These are phyloP conservation scores for Zychaea mexicana DNA, from an alignment of 371 early-diverging fungal genomes.

Conservation along the genomic window DNA sequence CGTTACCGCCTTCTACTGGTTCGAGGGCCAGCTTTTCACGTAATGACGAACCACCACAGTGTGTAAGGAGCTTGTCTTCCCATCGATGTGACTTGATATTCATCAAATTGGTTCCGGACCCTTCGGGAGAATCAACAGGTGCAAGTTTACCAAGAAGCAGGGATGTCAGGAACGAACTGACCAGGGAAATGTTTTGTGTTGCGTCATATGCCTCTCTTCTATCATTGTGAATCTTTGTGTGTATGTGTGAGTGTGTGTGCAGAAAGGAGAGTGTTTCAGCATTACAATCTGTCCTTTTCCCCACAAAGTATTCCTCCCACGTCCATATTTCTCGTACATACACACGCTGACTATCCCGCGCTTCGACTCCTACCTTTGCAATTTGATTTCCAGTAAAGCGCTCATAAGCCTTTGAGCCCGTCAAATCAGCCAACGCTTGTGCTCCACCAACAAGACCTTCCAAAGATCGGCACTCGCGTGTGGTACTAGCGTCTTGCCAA, in stretches of 20 bases:
- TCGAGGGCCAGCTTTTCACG: slow-evolving; percentile 42
- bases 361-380: slow-evolving; percentile 57
- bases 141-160: slow-evolving; percentile 65
- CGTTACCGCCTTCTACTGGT: slow-evolving; percentile 40
- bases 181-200: slow-evolving; percentile 67
- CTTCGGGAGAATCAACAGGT: slow-evolving; percentile 78
- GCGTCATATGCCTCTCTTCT: slow-evolving; percentile 32
- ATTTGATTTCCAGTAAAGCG: slow-evolving; percentile 83
- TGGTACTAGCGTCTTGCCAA: slow-evolving; percentile 86
- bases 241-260: background rate
- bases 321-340: background rate
- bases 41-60: slow-evolving; percentile 48
- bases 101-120: slow-evolving; percentile 83
- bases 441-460: slow-evolving; percentile 65
- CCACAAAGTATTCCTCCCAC: too few relatives aligned
- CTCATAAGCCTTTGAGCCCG: slow-evolving; percentile 80
- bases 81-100: slow-evolving; percentile 64
- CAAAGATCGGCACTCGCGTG: slow-evolving; percentile 61
- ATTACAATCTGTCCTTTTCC: too few relatives aligned
- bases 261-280: background rate
- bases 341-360: too few relatives aligned
- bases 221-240: slow-evolving; percentile 32
- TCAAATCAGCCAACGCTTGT: slow-evolving; percentile 61
- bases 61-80: slow-evolving; percentile 44
- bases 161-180: slow-evolving; percentile 73